These are phyloP conservation scores for Fusarium aywerte DNA, from an alignment of 2,329 filamentous ascomycete species.

Conservation along the genomic window DNA sequence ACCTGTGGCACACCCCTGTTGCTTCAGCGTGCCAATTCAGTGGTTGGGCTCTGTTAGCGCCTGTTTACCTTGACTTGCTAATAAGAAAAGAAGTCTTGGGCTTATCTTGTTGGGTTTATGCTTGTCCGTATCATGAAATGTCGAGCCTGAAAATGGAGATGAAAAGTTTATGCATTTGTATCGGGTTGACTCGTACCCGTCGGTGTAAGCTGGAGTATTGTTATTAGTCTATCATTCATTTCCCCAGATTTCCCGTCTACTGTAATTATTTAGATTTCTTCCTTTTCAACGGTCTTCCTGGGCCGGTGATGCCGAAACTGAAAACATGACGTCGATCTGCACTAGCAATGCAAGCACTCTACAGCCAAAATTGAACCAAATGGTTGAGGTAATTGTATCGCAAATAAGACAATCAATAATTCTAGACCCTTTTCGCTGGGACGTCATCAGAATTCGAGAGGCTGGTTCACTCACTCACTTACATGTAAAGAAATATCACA, in stretches of 20 bases:
- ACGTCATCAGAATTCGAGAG: conserved; percentile 33
- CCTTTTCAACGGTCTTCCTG: background rate
- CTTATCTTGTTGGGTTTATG: conserved; percentile 11
- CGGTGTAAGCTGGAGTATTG: background rate
- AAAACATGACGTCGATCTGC: conserved; percentile 26
- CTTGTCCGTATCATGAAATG: background rate
- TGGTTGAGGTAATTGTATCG: background rate
- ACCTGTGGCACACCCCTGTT: conserved; percentile 15
- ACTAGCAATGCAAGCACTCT: conserved; percentile 40
- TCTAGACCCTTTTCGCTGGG: conserved; percentile 10
- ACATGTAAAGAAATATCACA: conserved; percentile 23
- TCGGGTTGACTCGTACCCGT: background rate
- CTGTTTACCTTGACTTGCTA: background rate
- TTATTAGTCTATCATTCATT: background rate
- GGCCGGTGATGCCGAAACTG: conserved; percentile 25
- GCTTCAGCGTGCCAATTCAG: conserved; percentile 9
- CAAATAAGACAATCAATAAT: conserved; percentile 11
- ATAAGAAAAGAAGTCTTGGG: background rate
- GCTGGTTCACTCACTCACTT: conserved; percentile 21
- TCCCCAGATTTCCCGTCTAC: background rate
- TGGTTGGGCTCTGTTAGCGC: conserved; percentile 28
- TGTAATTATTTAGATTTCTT: background rate
- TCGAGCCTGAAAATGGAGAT: conserved; percentile 14
- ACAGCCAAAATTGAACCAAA: conserved; percentile 10
- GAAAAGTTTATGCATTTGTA: conserved; percentile 5